Base-by-base conservation (phyloP, 2,329 filamentous ascomycete genomes). In the Colletotrichum falcatum region DNA sequence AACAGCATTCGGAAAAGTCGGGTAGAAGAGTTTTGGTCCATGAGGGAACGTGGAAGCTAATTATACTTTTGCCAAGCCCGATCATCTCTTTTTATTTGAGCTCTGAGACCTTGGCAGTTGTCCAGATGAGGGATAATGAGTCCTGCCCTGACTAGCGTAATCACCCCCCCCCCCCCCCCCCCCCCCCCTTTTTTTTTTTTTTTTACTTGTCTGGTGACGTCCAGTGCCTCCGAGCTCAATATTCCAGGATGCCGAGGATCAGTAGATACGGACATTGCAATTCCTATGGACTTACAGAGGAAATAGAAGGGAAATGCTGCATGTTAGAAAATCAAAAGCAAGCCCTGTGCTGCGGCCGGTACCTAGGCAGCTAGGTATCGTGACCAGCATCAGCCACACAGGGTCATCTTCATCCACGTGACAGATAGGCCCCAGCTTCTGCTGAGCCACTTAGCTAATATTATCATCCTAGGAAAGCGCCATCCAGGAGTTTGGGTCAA, bases 381-480 rank as follows among this genome's bases (percentile, higher is more conserved):
- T 26, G 30, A 67, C 63, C 63, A 59, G 56, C 67, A 70, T 62
- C 63, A 70, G 58, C 63, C 64, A 70, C 51, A 64, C 30, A 67
- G 16, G 14, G 14, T n/a, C 56, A 51, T 51, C 33, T 55, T 56
- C 49, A 6, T 39, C 26, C 26, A 53, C 16, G 46, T 23, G n/a
- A 39, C 33, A n/a, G 46, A 14, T n/a, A 9, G 28, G 5, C 20
- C 42, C 48, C 39, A 26, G 16, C 46, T 37, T 48, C 14, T 48
- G 33, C 33, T 51, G 23, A 26, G 23, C 28, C 53, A 55, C 61
- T 68, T 12, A 39, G 35, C 42, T 12, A 18, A 9, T 39, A 37
- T 8, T 39, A 37, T 18, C 61, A 54, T 23, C 49, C 53, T 18
- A 35, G 46, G 35, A 33, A 42, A 44, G 37, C 35, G 30, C 23